Evolutionary conservation across 2,329 filamentous ascomycete species (phyloP).

Genomic region (Trichoderma aggressivum): DNA sequence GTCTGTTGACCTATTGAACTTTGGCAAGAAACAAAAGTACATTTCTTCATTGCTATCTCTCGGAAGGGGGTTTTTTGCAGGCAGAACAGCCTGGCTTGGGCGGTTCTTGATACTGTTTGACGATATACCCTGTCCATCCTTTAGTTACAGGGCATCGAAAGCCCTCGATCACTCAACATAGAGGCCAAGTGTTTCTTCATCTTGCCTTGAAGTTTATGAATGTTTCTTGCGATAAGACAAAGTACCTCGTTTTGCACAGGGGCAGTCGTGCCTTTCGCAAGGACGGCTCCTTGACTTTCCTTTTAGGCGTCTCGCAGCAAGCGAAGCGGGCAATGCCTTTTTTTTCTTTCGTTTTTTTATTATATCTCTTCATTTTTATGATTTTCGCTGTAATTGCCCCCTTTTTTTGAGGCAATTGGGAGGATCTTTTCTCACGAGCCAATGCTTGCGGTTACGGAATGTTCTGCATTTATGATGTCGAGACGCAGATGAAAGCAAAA

Average conservation of each 20-base stretch:
- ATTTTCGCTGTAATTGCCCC: not conserved
- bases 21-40: not conserved
- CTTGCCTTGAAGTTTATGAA: not conserved
- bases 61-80: not conserved
- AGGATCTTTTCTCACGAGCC: not conserved
- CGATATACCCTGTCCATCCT: not conserved
- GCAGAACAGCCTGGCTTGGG: not conserved
- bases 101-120: not conserved
- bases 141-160: not conserved
- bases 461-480: not conserved
- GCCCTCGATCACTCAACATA: not conserved
- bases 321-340: slow-evolving; percentile 7
- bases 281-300: slow-evolving; percentile 14
- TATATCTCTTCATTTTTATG: not conserved
- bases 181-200: not conserved
- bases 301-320: slow-evolving; percentile 11
- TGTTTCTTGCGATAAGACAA: not conserved
- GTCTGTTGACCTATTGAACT: not conserved
- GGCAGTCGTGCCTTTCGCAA: slow-evolving; percentile 9
- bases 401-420: not conserved
- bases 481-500: not conserved
- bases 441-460: not conserved
- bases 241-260: slow-evolving; percentile 1
- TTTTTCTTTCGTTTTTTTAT: not conserved
- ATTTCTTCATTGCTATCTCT: not conserved